These are phyloP conservation scores for Alternaria panax DNA, from an alignment of 2,329 filamentous ascomycete genomes.

Conservation along the genomic window DNA sequence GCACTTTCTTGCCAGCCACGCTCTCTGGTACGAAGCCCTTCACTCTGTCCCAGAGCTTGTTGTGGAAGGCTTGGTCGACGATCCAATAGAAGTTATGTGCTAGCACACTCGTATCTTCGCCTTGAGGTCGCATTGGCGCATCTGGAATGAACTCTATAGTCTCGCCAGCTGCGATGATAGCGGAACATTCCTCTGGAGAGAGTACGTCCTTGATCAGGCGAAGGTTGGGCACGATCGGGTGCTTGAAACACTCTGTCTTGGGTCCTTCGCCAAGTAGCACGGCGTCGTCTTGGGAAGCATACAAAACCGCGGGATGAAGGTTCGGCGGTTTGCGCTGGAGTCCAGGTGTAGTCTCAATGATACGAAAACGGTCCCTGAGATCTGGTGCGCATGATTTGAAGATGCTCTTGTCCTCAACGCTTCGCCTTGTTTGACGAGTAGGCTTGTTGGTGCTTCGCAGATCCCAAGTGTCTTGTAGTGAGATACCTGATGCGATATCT, in stretches of 20 bases:
- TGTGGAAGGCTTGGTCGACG: conserved; percentile 68
- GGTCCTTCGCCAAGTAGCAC: conserved; percentile 59
- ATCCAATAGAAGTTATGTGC: conserved; percentile 81
- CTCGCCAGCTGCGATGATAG: conserved; percentile 72
- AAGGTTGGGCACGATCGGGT: conserved; percentile 69
- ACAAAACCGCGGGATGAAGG: conserved; percentile 70
- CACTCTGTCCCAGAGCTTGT: conserved; percentile 69
- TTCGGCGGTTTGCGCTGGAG: conserved; percentile 71
- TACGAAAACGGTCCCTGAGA: conserved; percentile 55
- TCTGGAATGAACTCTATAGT: conserved; percentile 71
- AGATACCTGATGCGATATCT: conserved; percentile 54
- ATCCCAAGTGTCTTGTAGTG: conserved; percentile 68
- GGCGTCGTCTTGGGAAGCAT: conserved; percentile 66
- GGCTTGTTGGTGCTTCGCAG: conserved; percentile 55
- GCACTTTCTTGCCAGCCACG: conserved; percentile 64
- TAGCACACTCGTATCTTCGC: conserved; percentile 67
- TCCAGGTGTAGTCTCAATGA: conserved; percentile 69
- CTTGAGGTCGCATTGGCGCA: conserved; percentile 70
- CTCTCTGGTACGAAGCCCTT: conserved; percentile 63
- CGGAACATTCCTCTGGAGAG: conserved; percentile 66
- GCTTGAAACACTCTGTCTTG: conserved; percentile 62
- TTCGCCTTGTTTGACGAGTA: conserved; percentile 61
- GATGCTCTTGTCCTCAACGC: conserved; percentile 63
- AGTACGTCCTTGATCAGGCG: conserved; percentile 68
- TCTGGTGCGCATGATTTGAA: conserved; percentile 39